Base-by-base conservation (phyloP, 192 early-diverging fungal genomes). In the Coemansia sp. region DNA sequence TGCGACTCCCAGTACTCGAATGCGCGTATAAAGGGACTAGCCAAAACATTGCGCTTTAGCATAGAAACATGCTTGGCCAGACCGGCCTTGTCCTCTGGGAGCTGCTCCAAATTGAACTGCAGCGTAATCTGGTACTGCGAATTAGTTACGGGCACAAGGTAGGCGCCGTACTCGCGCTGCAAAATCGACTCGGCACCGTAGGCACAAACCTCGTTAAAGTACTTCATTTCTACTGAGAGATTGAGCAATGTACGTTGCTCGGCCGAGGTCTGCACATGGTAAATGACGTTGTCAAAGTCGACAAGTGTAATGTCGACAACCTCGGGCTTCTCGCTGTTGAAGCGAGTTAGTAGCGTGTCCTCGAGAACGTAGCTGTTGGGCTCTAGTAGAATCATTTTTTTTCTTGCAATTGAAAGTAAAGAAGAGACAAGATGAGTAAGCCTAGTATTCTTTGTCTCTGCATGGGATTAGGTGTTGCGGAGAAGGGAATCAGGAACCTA, bases 211-310 rank as follows among this genome's bases (percentile, higher is more conserved):
- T 99, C 92, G 38, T 80, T 71, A 76, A 81, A 98, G 82, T 96
- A 97, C 62, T 76, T 80, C 91, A 96, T 93, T 32, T 74, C 78
- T 68, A 99, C 90, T 6, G 94, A 96, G 64, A 99, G 82, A 22
- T 67, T 68, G 27, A 94, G 72, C 32, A 87, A 72, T 5, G 62
- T 68, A 67, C 72, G 77, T 60, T 77, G 68, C 62, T 74, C 77
- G 12, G 74, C 75, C 31, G 86, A 71, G 12, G 92, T 95, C 32
- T 90, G 84, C 65, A 98, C 68, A 63, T 86, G 87, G 86, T 97
- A 99, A 13, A 87, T 81, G 24, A 98, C 96, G 55, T 96, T 95
- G 86, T 99, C 98, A 85, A 99, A 98, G 80, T 99, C 98, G 34
- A 95, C 94, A 55, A 97, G 85, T 40, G 86, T 92, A 70, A 95